These are phyloP conservation scores for Macrocystidia cucumis DNA, from an alignment of 1,284 basidiomycete species.

Conservation along the genomic window DNA sequence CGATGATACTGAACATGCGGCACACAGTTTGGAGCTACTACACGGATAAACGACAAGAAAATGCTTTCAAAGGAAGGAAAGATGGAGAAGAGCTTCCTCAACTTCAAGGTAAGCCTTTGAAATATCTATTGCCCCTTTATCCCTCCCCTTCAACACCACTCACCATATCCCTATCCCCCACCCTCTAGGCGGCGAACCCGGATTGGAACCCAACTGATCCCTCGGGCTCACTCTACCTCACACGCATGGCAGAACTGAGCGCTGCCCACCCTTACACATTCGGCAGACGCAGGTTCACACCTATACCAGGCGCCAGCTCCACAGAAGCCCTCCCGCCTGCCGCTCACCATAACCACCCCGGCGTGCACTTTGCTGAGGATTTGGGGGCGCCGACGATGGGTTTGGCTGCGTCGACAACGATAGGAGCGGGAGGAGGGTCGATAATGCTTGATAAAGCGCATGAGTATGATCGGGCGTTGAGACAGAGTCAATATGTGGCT, in stretches of 20 bases:
- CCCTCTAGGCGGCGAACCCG: conserved; percentile 73
- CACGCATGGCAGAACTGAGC: conserved; percentile 68
- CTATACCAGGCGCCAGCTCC: background rate
- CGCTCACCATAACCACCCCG: background rate
- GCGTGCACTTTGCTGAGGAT: conserved; percentile 25
- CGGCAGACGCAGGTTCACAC: conserved; percentile 23
- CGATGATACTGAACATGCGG: background rate
- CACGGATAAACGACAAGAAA: conserved; percentile 55
- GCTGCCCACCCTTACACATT: conserved; percentile 28
- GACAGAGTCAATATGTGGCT: conserved; percentile 57
- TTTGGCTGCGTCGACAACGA: no score
- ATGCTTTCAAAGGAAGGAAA: conserved; percentile 87
- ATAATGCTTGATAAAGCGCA: conserved; percentile 50
- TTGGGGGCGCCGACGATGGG: no score
- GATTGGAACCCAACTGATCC: conserved; percentile 91
- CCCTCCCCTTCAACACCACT: conserved; percentile 1
- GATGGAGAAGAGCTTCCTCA: conserved; percentile 97
- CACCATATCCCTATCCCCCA: conserved; percentile 1
- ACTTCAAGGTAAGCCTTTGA: conserved; percentile 83
- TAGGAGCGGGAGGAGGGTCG: no score
- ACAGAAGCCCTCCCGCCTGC: no score
- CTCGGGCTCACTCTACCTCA: conserved; percentile 78
- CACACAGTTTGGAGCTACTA: conserved; percentile 70
- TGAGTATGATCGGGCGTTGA: conserved; percentile 68
- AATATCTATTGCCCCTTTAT: background rate